phyloP scores from a whole-genome alignment of 345 rosid species.

The Balakata baccata region DNA sequence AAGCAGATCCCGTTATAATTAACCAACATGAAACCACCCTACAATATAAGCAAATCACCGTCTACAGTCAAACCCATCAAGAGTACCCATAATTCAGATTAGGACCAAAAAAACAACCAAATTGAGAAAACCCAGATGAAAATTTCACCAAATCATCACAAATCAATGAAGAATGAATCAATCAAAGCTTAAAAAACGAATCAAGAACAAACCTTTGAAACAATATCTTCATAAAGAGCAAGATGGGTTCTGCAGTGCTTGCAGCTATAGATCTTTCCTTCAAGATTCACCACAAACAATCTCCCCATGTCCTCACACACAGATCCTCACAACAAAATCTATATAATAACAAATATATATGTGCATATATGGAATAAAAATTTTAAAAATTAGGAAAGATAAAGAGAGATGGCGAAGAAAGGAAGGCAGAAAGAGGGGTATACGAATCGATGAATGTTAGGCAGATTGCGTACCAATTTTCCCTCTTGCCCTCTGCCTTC shows the following conservation, averaged over 20 bases:
- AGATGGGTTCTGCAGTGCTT: slow-evolving; percentile 92
- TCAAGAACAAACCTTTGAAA: slow-evolving; percentile 64
- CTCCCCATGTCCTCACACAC: slow-evolving; percentile 68
- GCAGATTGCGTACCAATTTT: background rate
- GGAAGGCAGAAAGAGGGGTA: background rate
- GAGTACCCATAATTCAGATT: background rate
- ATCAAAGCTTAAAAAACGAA: background rate
- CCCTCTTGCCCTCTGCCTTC: background rate
- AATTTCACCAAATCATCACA: slow-evolving; percentile 16
- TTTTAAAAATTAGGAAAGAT: background rate
- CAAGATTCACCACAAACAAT: slow-evolving; percentile 75
- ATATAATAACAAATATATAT: background rate
- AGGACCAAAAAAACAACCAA: slow-evolving; percentile 7
- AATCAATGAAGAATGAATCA: slow-evolving; percentile 8
- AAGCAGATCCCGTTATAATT: background rate
- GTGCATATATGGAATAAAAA: too few relatives aligned
- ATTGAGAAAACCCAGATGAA: slow-evolving; percentile 30
- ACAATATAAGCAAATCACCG: background rate
- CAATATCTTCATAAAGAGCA: slow-evolving; percentile 67
- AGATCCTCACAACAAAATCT: slow-evolving; percentile 1
- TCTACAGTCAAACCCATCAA: slow-evolving; percentile 14
- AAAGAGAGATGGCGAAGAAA: background rate
- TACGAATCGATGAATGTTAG: background rate
- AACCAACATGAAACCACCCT: background rate
- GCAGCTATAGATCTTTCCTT: slow-evolving; percentile 91